phyloP scores from a whole-genome alignment of 345 rosid genomes.

The Viola odorata region DNA sequence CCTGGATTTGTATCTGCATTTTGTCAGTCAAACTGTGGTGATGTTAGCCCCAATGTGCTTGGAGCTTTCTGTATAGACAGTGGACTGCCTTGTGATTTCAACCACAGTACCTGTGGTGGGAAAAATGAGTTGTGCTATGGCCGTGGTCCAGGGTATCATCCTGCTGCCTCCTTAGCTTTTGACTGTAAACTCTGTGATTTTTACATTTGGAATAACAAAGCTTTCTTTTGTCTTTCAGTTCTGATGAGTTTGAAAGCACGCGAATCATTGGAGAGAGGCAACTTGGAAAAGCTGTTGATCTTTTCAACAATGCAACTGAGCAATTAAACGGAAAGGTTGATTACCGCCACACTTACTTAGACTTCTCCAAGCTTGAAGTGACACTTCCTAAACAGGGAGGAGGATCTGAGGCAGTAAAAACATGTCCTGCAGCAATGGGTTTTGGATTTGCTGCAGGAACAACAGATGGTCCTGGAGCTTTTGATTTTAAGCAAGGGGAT shows the following conservation, averaged over 20 bases:
- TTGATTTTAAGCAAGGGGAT: slow-evolving; percentile 97
- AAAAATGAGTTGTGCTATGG: slow-evolving; percentile 90
- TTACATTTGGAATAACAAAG: slow-evolving; percentile 9
- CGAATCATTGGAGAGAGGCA: slow-evolving; percentile 91
- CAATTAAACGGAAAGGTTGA: slow-evolving; percentile 71
- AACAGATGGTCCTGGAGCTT: slow-evolving; percentile 99
- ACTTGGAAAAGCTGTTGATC: slow-evolving; percentile 68
- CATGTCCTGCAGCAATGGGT: slow-evolving; percentile 99
- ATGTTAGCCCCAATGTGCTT: slow-evolving; percentile 96
- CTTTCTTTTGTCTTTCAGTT: slow-evolving; percentile 39
- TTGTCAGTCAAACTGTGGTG: slow-evolving; percentile 96
- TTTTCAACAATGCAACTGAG: slow-evolving; percentile 80
- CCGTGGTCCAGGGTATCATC: slow-evolving; percentile 89
- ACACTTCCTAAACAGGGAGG: slow-evolving; percentile 51
- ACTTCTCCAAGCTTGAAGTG: slow-evolving; percentile 88
- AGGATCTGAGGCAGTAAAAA: slow-evolving; percentile 63
- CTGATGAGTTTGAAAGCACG: slow-evolving; percentile 97
- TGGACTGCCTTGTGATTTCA: slow-evolving; percentile 94
- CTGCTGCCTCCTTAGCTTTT: slow-evolving; percentile 5
- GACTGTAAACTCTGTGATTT: not conserved
- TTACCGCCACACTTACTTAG: slow-evolving; percentile 63
- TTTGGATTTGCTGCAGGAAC: slow-evolving; percentile 98
- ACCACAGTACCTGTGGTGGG: slow-evolving; percentile 96
- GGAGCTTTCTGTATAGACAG: slow-evolving; percentile 90
- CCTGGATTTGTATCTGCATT: slow-evolving; percentile 94